These are phyloP conservation scores for Lippia alba DNA, from an alignment of 305 asterid genomes.

Conservation along the genomic window DNA sequence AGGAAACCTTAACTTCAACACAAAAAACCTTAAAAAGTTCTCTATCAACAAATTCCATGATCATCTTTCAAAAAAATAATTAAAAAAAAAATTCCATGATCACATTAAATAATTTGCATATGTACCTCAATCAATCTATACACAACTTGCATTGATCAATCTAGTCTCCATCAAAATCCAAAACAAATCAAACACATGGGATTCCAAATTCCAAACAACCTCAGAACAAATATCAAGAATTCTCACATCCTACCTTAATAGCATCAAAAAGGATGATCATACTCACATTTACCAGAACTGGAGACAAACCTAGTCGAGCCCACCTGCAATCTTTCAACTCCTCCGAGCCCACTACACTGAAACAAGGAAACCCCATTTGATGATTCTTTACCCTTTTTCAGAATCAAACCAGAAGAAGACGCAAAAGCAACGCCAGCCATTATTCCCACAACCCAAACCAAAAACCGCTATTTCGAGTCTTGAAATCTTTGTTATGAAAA, in stretches of 20 bases:
- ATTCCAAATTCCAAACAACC: not conserved
- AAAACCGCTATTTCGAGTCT: conserved; percentile 19
- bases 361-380: conserved; percentile 41
- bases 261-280: not conserved
- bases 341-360: conserved; percentile 53
- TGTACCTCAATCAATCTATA: conserved; percentile 2
- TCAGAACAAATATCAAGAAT: not conserved
- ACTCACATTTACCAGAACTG: conserved; percentile 30
- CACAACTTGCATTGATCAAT: not conserved
- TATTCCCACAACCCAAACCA: not conserved
- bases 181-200: no score
- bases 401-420: conserved; percentile 49
- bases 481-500: no score
- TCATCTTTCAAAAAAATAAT: no score
- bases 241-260: not conserved
- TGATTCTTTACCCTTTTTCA: conserved; percentile 46
- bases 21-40: not conserved
- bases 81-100: no score
- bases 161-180: not conserved
- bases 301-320: conserved; percentile 35
- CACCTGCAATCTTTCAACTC: conserved; percentile 36
- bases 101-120: not conserved
- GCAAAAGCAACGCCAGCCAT: conserved; percentile 56
- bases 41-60: no score
- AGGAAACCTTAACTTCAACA: not conserved